Evolutionary conservation across 305 asterid species (phyloP), one percentile per base, ranked within the genome.

Genomic region (Fraxinus xanthoxyloides): DNA sequence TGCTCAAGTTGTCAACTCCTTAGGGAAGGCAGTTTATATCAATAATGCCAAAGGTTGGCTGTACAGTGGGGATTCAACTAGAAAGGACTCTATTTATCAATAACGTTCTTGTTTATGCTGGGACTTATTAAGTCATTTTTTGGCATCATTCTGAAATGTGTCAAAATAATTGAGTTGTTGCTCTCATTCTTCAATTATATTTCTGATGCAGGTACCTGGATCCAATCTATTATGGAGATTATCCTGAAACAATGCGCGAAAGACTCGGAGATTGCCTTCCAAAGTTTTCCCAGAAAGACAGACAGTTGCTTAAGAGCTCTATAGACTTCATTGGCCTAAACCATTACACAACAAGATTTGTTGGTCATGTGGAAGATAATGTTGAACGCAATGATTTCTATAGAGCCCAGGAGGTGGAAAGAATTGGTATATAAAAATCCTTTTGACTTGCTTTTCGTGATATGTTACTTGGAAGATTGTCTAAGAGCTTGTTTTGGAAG

Each of bases 291-390:
- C 85, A 86, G 83, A 80, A 80, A 40, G 91, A 91, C 26, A 87
- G 76, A 80, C 86, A 87, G 74, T 84, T 89, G 83, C 92, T 91
- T 74, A 84, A 84, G 82, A 83, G 78, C 35, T 86, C 93, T 10
- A 36, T 88, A 43, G 94, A 91, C 87, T 91, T 89, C 82, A 75
- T 91, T 83, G 94, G 92, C 73, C 82, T 91, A 72, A 91, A 91
- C 75, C 92, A 91, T 85, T 89, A 88, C 82, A 91, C 92, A 34
- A 82, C 92, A 82, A 86, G 91, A 78, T 89, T 88, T 82, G 87
- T 88, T 84, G 78, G 84, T 76, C 89, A 89, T 73, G 81, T 89
- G 79, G 83, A 84, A 43, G 67, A 75, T 34, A 84, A 79, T 77
- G 61, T 32, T 72, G 88, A 88, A 88, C 88, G 40, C 35, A 89